Evolutionary conservation across 2,329 filamentous ascomycete genomes (phyloP), one percentile per base, ranked within the genome.

Genomic region (Fusarium multiceps): DNA sequence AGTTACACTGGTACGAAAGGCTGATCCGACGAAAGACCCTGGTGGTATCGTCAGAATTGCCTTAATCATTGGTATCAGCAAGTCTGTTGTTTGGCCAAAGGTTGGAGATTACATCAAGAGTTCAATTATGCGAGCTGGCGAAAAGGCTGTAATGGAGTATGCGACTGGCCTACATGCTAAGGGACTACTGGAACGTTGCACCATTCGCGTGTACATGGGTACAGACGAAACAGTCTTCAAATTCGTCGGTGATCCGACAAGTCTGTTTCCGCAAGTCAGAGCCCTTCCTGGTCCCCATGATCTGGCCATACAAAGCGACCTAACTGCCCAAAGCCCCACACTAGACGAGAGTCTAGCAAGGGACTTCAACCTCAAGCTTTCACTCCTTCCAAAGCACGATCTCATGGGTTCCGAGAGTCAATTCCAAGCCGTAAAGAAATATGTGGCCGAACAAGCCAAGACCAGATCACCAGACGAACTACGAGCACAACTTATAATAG

Each of bases 381-480:
- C 53, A 4, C 12, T 55, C 2, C 42, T 8, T 2, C 48, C 55
- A 4, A 53, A 59, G 14, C 55, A 59, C 11, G 40, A 43, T 12
- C 10, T 59, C 4, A 34, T 53, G 34, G 55, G 18, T 0, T 59
- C 47, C 3, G 55, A 59, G 21, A 59, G 48, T 34, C 40, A 59
- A 14, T 59, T 59, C n/a, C 47, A 59, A 20, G 55, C 55, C 4
- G 23, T 50, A 16, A 57, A 57, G 12, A n/a, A 42, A 46, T 10
- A 27, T n/a, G 20, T 57, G 32, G n/a, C 8, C 4, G 27, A 54
- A 4, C 12, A 20, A 4, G 28, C 28, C 8, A 28, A 53, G n/a
- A n/a, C 13, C 9, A 23, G 16, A 25, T 28, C 54, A 16, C 30
- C 37, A 4, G 21, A 37, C 1, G 23, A 51, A 14, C 20, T 59